Percentiles rank a stretch among this genome's conserved stretches.
Conservation (phyloP, 306 rosid genomes). For the Casuarina glauca region DNA sequence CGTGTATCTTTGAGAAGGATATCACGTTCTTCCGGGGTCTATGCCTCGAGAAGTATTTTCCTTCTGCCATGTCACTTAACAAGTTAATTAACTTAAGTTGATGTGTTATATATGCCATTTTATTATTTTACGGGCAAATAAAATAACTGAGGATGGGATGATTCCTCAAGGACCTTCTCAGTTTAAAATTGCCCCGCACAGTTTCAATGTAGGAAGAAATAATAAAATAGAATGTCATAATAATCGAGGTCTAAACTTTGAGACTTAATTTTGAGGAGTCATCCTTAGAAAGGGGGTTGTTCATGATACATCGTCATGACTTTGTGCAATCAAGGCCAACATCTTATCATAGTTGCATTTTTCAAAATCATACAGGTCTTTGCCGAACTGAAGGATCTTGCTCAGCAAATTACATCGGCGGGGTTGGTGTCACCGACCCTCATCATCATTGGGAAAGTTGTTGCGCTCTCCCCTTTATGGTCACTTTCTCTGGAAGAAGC, state of each 20-base stretch:
- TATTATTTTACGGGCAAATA: background rate
- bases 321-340: slow-evolving; percentile 8
- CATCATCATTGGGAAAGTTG: slow-evolving; percentile 87
- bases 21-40: background rate
- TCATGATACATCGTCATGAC: background rate
- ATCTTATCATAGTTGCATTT: slow-evolving; percentile 21
- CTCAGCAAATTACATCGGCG: slow-evolving; percentile 52
- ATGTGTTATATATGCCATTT: background rate
- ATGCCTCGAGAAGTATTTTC: background rate
- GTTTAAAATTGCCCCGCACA: background rate
- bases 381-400: slow-evolving; percentile 76
- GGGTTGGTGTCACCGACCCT: slow-evolving; percentile 80
- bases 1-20: background rate
- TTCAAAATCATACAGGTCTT: slow-evolving; percentile 63
- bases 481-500: slow-evolving; percentile 49
- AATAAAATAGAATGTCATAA: background rate
- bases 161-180: background rate
- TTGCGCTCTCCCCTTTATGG: slow-evolving; percentile 85
- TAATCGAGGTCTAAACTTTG: background rate
- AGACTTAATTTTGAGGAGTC: background rate
- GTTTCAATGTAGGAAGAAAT: background rate
- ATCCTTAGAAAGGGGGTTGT: background rate
- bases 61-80: background rate
- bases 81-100: background rate
- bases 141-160: background rate